Evolutionary conservation across 208 protist genomes (phyloP).

Genomic region (Trypanosoma boissoni): DNA sequence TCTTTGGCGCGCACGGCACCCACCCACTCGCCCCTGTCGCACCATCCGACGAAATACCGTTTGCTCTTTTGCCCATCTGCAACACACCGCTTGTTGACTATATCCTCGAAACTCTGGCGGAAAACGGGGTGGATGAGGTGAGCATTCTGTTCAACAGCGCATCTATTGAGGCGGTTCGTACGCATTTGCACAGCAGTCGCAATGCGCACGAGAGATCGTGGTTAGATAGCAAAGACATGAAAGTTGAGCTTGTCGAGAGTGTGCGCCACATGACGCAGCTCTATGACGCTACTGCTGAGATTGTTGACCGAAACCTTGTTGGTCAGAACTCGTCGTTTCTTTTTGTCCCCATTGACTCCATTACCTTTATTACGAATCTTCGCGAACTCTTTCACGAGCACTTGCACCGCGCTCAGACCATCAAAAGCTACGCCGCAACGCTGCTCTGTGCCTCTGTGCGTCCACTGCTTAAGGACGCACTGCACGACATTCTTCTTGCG

Average conservation of each 20-base stretch:
- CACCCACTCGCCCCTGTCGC: conserved; percentile 64
- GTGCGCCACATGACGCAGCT: conserved; percentile 44
- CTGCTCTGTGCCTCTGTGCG: conserved; percentile 68
- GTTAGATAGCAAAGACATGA: conserved; percentile 62
- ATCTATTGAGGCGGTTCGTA: conserved; percentile 39
- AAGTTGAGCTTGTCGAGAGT: conserved; percentile 63
- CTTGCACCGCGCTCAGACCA: conserved; percentile 48
- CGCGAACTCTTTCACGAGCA: conserved; percentile 56
- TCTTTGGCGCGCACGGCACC: conserved; percentile 20
- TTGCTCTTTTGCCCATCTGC: conserved; percentile 79
- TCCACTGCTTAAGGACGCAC: conserved; percentile 39
- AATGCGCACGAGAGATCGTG: conserved; percentile 64
- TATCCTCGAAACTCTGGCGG: conserved; percentile 76
- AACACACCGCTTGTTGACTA: conserved; percentile 89
- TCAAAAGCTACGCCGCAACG: conserved; percentile 78
- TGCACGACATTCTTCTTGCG: conserved; percentile 64
- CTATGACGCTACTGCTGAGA: conserved; percentile 53
- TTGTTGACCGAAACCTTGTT: conserved; percentile 75
- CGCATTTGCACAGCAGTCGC: conserved; percentile 51
- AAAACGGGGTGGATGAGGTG: conserved; percentile 70
- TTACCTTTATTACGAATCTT: conserved; percentile 66
- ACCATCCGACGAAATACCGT: conserved; percentile 51
- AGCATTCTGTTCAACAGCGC: conserved; percentile 58
- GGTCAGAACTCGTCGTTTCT: conserved; percentile 72
- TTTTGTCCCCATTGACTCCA: conserved; percentile 69